Evolutionary conservation across 2,329 filamentous ascomycete species (phyloP).

Genomic region (Penicillium capsulatum): DNA sequence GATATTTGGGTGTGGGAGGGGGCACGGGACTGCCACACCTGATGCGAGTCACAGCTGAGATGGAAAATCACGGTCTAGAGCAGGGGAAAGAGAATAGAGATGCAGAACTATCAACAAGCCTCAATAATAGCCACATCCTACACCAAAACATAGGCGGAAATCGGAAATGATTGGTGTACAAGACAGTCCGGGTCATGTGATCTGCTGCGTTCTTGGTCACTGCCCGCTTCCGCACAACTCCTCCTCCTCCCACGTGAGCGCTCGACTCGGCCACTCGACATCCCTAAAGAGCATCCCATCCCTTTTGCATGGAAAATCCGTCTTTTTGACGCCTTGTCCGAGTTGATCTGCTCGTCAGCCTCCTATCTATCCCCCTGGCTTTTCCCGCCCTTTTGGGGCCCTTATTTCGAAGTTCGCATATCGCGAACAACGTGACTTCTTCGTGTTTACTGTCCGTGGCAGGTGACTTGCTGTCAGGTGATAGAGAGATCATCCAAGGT

Average conservation of each 20-base stretch:
- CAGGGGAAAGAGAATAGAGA: not conserved
- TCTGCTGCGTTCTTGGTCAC: constrained; percentile 25
- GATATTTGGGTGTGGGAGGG: constrained; percentile 20
- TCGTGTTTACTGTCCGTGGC: constrained; percentile 36
- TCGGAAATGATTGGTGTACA: too few species aligned
- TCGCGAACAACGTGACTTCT: constrained; percentile 27
- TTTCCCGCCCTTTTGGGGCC: constrained; percentile 20
- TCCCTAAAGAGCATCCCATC: constrained; percentile 29
- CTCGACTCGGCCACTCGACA: constrained; percentile 33
- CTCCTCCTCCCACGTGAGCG: constrained; percentile 40
- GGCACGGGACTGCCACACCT: constrained; percentile 41
- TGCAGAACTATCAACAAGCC: too few species aligned
- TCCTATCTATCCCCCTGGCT: constrained; percentile 1
- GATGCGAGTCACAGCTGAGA: constrained; percentile 19
- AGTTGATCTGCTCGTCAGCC: constrained; percentile 14
- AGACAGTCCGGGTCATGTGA: constrained; percentile 41
- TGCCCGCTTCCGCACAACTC: constrained; percentile 16
- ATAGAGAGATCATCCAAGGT: constrained; percentile 41
- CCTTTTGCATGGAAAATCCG: constrained; percentile 29
- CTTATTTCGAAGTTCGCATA: constrained; percentile 26
- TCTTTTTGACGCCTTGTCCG: constrained; percentile 19
- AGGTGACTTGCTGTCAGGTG: constrained; percentile 46
- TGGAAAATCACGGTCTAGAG: not conserved
- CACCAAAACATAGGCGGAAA: too few species aligned
- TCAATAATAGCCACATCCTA: too few species aligned